Evolutionary conservation across 345 rosid genomes (phyloP).

Genomic region (Salix koriyanagi): DNA sequence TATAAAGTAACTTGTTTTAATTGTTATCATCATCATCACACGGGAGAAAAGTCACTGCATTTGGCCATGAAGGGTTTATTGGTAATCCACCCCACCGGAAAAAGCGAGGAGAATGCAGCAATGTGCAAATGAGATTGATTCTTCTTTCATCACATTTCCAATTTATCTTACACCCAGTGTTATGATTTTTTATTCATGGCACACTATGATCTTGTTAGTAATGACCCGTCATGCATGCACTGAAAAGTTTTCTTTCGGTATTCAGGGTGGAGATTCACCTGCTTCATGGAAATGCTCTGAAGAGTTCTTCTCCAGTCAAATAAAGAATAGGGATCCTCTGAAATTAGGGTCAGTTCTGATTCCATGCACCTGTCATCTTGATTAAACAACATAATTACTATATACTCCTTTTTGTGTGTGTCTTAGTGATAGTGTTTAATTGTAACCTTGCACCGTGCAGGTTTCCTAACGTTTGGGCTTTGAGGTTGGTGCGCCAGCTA

Average conservation of each 20-base stretch:
- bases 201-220: not conserved
- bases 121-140: no score
- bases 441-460: conserved; percentile 34
- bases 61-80: no score
- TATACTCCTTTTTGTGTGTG: not conserved
- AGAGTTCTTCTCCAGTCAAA: conserved; percentile 67
- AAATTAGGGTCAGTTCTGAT: conserved; percentile 57
- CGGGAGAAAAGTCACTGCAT: no score
- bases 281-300: conserved; percentile 98
- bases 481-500: conserved; percentile 78
- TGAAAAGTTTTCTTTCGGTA: conserved; percentile 1
- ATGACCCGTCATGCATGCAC: not conserved
- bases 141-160: no score
- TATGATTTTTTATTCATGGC: no score
- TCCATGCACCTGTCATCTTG: not conserved
- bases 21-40: no score
- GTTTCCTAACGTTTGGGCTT: conserved; percentile 76
- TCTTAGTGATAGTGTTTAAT: conserved; percentile 1
- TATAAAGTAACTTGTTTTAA: no score
- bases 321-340: conserved; percentile 87
- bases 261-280: conserved; percentile 65
- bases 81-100: no score
- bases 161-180: no score
- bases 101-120: no score
- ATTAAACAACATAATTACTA: not conserved